Percentiles rank a stretch among this genome's conserved stretches.
Conservation (phyloP, 805 yeast genomes). For the Crinitomyces ghanaensis region DNA sequence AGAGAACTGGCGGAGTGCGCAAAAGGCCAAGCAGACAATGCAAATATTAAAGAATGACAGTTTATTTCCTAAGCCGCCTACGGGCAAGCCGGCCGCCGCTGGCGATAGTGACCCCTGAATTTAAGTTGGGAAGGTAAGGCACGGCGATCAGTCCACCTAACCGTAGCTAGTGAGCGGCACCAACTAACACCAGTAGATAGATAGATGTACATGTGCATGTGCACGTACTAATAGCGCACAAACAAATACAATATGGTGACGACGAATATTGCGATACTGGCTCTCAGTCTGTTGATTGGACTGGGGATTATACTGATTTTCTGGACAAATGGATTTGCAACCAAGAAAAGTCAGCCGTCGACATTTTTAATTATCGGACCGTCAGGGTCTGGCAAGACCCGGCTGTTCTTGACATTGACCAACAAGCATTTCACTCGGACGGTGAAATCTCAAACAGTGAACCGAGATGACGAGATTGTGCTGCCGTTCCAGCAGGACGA, state of each 20-base stretch:
- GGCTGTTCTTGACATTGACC: constrained; percentile 28
- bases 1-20: constrained; percentile 19
- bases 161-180: too few relatives aligned
- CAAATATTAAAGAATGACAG: constrained; percentile 23
- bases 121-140: too few relatives aligned
- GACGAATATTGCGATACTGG: too few relatives aligned
- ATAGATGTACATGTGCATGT: too few relatives aligned
- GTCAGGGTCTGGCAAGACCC: constrained; percentile 55
- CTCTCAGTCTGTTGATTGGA: too few relatives aligned
- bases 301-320: too few relatives aligned
- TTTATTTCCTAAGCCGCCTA: constrained; percentile 28
- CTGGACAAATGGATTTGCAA: too few relatives aligned
- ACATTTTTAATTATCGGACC: constrained; percentile 57
- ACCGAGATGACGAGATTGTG: constrained; percentile 26
- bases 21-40: constrained; percentile 21
- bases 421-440: constrained; percentile 17
- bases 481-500: constrained; percentile 31
- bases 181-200: background rate
- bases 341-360: too few relatives aligned
- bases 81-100: constrained; percentile 14
- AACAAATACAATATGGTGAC: too few relatives aligned
- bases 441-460: constrained; percentile 44
- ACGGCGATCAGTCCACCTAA: too few relatives aligned
- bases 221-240: too few relatives aligned
- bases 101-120: too few relatives aligned